Conservation (phyloP, 2,329 filamentous ascomycete genomes). For the Sordariomycetes sp. region DNA sequence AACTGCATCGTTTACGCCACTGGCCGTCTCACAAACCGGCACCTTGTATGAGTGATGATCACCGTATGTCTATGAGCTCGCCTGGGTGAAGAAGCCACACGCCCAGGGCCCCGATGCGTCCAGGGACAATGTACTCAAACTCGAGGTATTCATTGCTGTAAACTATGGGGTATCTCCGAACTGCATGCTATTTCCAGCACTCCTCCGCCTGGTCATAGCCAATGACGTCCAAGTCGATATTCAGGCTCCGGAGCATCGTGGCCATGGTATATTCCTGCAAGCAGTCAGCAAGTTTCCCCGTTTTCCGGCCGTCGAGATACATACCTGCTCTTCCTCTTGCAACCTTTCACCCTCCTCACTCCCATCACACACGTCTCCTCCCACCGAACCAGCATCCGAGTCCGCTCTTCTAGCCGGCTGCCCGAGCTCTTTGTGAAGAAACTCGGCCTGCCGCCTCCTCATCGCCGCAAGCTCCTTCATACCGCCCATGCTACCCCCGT, state of each 20-base stretch:
- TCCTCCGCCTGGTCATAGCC: conserved; percentile 9
- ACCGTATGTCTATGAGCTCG: too few relatives aligned
- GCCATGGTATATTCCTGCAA: conserved; percentile 9
- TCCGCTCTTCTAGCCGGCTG: background rate
- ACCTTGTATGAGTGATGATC: too few relatives aligned
- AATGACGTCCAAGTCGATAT: conserved; percentile 8
- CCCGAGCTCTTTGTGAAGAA: background rate
- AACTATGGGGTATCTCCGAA: background rate
- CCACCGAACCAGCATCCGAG: background rate
- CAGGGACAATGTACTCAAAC: too few relatives aligned
- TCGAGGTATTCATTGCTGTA: background rate
- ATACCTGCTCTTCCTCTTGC: background rate
- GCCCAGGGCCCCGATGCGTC: too few relatives aligned
- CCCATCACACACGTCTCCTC: background rate
- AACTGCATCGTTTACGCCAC: background rate
- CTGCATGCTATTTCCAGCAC: conserved; percentile 4
- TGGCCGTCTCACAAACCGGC: background rate
- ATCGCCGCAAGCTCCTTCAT: background rate
- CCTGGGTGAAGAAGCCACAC: background rate
- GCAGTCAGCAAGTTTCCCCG: background rate
- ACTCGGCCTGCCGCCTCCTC: background rate
- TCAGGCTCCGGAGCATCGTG: conserved; percentile 9
- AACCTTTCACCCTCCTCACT: too few relatives aligned
- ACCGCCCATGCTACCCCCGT: background rate
- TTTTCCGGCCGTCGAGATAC: background rate